These are phyloP conservation scores for Pichia sp. DNA, from an alignment of 1,139 yeast genomes.

Conservation along the genomic window DNA sequence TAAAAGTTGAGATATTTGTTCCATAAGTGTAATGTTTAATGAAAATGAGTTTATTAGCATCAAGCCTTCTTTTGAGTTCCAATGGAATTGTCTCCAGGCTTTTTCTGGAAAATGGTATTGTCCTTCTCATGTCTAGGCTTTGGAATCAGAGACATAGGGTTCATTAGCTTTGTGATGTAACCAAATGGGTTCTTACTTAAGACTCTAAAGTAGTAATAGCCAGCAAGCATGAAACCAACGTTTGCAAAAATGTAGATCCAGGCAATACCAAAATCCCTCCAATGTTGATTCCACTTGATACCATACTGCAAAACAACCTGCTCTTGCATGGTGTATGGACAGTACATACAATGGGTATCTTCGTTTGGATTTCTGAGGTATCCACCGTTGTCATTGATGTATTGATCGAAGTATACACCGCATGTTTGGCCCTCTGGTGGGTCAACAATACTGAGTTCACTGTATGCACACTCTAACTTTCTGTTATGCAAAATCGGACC, in stretches of 20 bases:
- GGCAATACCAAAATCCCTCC: constrained; percentile 63
- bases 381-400: constrained; percentile 38
- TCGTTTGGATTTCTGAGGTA: constrained; percentile 45
- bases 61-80: constrained; percentile 4
- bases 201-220: constrained; percentile 16
- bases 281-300: constrained; percentile 39
- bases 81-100: constrained; percentile 29
- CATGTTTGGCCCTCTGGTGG: constrained; percentile 56
- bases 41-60: too few relatives aligned
- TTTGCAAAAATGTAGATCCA: constrained; percentile 53
- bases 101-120: constrained; percentile 29
- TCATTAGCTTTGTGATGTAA: constrained; percentile 4
- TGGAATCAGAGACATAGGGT: constrained; percentile 9
- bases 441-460: constrained; percentile 42
- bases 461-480: constrained; percentile 41
- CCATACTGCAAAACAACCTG: constrained; percentile 41
- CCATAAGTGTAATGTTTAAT: too few relatives aligned
- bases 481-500: constrained; percentile 47
- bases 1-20: too few relatives aligned
- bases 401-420: constrained; percentile 37
- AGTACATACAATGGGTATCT: constrained; percentile 48
- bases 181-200: constrained; percentile 6
- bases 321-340: constrained; percentile 48
- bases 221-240: constrained; percentile 14
- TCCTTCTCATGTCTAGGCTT: constrained; percentile 33